Base-by-base conservation (phyloP, 768 basidiomycete genomes). In the Phylloporus sp. region DNA sequence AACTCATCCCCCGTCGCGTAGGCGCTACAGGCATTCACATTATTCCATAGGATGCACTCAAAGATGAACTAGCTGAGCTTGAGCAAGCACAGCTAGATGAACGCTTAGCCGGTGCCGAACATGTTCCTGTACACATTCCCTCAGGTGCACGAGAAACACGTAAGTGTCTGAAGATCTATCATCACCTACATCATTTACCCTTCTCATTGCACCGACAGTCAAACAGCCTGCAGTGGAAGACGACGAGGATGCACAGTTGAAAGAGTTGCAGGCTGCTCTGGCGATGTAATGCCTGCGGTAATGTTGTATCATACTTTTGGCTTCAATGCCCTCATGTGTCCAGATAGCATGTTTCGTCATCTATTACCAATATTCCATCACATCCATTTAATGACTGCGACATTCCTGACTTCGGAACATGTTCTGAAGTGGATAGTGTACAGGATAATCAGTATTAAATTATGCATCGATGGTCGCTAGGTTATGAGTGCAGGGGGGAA, bases 181-280 rank as follows among this genome's bases (percentile, higher is more conserved):
- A 13, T 49, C 11, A 39, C 32, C 12, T 11, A 13, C 29, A 29
- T 49, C 16, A 26, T 51, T 63, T n/a, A 65, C 28, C 3, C 12
- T 5, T 23, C 35, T 35, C 28, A 6, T 54, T 29, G 9, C 15
- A 1, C n/a, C 34, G 1, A 49, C 57, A 67, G 64, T 59, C 47
- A 62, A 72, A 68, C 66, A 53, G 47, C 67, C 68, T 60, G 77
- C 74, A 48, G 81, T 79, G 56, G 92, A 94, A 66, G 91, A 91
- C 70, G 92, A 95, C 75, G 95, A 97, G 69, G 95, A 91, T 57
- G 84, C 80, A 39, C 85, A 95, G 70, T 82, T 98, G 66, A 81
- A 79, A 70, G 85, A 90, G 68, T 76, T 98, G 59, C 95, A 97
- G 73, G 94, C 91, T 20, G 81, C 80, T 36, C 73, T 95, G 65